Conservation (phyloP, 1,284 basidiomycete genomes). For the Farysia itapuensis region DNA sequence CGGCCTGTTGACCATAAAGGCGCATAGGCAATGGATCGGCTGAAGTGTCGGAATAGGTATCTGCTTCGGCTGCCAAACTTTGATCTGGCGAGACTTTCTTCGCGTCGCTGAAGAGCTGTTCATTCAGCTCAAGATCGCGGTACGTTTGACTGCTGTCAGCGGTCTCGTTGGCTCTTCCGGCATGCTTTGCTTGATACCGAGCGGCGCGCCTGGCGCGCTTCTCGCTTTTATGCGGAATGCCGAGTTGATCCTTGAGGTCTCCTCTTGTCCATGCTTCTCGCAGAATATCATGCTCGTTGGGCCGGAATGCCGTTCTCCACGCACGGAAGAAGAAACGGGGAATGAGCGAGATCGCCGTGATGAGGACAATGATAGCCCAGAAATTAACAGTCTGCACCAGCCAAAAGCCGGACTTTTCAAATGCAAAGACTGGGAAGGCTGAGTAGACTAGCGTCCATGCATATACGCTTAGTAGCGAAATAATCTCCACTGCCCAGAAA, state of each 20-base stretch:
- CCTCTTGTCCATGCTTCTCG: conserved; percentile 50
- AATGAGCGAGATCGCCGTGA: conserved; percentile 42
- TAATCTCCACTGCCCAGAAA: conserved; percentile 47
- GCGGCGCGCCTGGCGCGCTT: conserved; percentile 17
- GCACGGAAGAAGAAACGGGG: conserved; percentile 46
- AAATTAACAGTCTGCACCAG: conserved; percentile 46
- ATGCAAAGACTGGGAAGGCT: conserved; percentile 35
- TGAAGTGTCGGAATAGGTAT: conserved; percentile 38
- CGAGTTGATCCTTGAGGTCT: conserved; percentile 48
- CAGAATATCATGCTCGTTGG: conserved; percentile 49
- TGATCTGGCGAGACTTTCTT: conserved; percentile 23
- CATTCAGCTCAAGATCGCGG: conserved; percentile 25
- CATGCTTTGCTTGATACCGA: not conserved
- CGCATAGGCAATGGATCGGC: conserved; percentile 29
- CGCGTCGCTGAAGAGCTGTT: conserved; percentile 17
- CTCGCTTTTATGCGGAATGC: conserved; percentile 24
- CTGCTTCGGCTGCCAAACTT: conserved; percentile 23
- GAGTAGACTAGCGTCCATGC: conserved; percentile 50
- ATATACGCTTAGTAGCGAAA: conserved; percentile 49
- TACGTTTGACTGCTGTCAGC: conserved; percentile 3
- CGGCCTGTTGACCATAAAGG: conserved; percentile 21
- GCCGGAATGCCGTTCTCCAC: conserved; percentile 41
- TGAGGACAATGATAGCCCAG: conserved; percentile 44
- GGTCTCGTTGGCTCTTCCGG: not conserved
- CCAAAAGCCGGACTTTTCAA: conserved; percentile 40